phyloP scores from a whole-genome alignment of 83 land plant species.

The Larix sibirica region DNA sequence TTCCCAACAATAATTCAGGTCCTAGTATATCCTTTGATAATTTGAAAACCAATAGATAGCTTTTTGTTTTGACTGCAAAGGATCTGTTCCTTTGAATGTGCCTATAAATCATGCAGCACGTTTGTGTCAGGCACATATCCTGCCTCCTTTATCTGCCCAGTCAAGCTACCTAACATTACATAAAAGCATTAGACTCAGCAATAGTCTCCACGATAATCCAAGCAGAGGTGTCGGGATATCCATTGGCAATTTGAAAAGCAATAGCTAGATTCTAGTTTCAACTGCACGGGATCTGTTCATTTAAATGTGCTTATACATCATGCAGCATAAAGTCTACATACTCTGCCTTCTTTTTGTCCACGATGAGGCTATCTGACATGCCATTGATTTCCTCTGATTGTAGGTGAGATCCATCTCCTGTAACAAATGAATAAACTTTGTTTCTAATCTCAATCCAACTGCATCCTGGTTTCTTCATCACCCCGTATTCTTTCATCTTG shows the following conservation, averaged over 20 bases:
- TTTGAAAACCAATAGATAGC: too few species aligned
- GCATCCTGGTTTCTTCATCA: not conserved
- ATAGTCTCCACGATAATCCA: not conserved
- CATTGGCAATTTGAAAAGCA: not conserved
- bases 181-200: not conserved
- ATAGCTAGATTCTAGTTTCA: not conserved
- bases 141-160: not conserved
- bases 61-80: too few species aligned
- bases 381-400: not conserved
- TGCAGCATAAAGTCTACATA: not conserved
- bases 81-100: too few species aligned
- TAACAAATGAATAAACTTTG: not conserved
- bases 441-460: not conserved
- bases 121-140: not conserved
- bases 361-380: not conserved
- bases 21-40: too few species aligned
- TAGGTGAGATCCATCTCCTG: not conserved
- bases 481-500: not conserved
- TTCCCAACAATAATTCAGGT: too few species aligned
- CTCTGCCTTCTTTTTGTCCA: not conserved
- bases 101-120: not conserved
- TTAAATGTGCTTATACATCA: not conserved
- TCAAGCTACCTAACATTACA: not conserved
- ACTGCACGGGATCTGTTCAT: not conserved
- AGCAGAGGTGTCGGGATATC: too few species aligned